Conservation (phyloP, 2,329 filamentous ascomycete species). For the Teratosphaeria epicoccoides region DNA sequence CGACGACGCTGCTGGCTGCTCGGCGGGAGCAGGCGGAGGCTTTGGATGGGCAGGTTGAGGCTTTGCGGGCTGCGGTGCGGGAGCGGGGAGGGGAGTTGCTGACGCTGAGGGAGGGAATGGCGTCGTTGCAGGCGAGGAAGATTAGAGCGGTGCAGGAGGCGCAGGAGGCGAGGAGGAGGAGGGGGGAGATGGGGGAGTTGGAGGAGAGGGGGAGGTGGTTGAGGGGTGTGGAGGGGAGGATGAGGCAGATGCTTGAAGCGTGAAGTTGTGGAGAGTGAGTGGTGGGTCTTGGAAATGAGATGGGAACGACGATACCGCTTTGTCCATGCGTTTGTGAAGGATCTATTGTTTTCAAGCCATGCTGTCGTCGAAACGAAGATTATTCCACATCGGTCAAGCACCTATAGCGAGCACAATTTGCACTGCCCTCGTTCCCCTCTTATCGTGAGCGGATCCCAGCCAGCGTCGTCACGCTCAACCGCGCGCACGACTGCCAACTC, state of each 20-base stretch:
- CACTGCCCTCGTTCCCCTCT: too few relatives aligned
- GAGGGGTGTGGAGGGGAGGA: constrained; percentile 52
- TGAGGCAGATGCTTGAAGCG: constrained; percentile 54
- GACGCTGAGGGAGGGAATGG: constrained; percentile 55
- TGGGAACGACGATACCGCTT: too few relatives aligned
- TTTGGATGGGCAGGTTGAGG: constrained; percentile 34
- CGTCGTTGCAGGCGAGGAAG: constrained; percentile 56
- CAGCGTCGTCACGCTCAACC: too few relatives aligned
- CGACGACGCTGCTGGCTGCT: constrained; percentile 28
- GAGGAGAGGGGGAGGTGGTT: constrained; percentile 69
- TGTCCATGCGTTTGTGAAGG: too few relatives aligned
- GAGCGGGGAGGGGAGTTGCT: constrained; percentile 58
- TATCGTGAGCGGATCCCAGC: too few relatives aligned
- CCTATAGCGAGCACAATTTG: too few relatives aligned
- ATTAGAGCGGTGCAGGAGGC: constrained; percentile 56
- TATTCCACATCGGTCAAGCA: too few relatives aligned
- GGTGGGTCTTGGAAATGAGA: too few relatives aligned
- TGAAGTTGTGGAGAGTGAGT: constrained; percentile 14
- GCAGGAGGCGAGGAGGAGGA: constrained; percentile 58
- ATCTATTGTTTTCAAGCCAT: too few relatives aligned
- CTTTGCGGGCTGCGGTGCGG: constrained; percentile 51
- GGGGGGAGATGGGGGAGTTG: constrained; percentile 56
- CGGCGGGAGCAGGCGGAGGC: constrained; percentile 32
- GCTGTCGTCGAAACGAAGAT: too few relatives aligned
- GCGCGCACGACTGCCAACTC: too few relatives aligned